These are phyloP conservation scores for Sporothrix dimorphospora DNA, from an alignment of 2,329 filamentous ascomycete species.

Conservation along the genomic window DNA sequence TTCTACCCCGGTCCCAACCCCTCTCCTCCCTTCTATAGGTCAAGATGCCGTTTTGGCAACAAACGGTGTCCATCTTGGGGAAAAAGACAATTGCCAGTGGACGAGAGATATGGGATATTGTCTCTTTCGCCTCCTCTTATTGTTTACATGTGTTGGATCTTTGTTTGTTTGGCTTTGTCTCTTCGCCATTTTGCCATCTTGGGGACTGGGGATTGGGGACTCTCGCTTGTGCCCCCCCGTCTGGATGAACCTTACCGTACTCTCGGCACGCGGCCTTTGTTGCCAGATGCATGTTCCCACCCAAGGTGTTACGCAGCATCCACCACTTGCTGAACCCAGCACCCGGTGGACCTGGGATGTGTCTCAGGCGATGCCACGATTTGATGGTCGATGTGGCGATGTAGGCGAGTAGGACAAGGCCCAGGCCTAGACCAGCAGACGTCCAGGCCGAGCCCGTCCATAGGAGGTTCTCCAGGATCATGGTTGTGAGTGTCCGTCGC, in stretches of 20 bases:
- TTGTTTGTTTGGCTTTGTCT: too few relatives aligned
- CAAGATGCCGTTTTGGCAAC: background rate
- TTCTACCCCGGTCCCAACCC: background rate
- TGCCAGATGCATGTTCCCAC: slow-evolving; percentile 37
- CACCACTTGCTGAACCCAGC: slow-evolving; percentile 38
- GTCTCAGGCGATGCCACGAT: slow-evolving; percentile 37
- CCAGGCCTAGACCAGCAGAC: slow-evolving; percentile 21
- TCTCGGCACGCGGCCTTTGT: slow-evolving; percentile 36
- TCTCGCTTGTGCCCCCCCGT: background rate
- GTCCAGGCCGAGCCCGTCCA: slow-evolving; percentile 19
- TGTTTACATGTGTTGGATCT: too few relatives aligned
- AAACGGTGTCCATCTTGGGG: too few relatives aligned
- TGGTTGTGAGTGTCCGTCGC: background rate
- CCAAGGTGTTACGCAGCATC: slow-evolving; percentile 39
- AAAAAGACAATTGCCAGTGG: too few relatives aligned
- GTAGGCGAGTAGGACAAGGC: slow-evolving; percentile 32
- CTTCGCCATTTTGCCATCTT: too few relatives aligned
- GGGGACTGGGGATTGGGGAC: too few relatives aligned
- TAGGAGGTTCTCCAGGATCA: slow-evolving; percentile 20
- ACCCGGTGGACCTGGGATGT: slow-evolving; percentile 37
- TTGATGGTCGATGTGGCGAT: slow-evolving; percentile 31
- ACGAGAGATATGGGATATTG: too few relatives aligned
- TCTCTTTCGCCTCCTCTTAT: too few relatives aligned
- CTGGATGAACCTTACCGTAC: slow-evolving; percentile 34
- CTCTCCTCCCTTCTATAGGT: background rate